Conservation (phyloP, 1,139 yeast species). For the Geotrichum europaeum region DNA sequence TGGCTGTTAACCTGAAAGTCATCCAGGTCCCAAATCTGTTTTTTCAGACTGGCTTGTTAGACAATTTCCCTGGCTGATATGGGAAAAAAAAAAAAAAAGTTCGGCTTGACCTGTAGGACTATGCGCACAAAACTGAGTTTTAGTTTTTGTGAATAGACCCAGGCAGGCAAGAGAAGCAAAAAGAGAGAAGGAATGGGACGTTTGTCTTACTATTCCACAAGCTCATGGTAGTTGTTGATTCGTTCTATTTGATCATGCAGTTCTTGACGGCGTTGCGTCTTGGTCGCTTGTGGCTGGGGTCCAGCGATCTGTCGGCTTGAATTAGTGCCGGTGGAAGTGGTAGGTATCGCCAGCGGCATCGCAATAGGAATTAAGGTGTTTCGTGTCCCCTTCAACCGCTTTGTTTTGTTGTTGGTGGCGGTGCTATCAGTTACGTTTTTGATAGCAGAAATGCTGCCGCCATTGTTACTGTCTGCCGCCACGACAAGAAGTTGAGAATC, state of each 20-base stretch:
- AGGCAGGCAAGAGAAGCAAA: neutral
- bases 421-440: neutral
- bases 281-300: neutral
- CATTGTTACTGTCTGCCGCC: neutral
- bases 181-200: neutral
- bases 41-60: conserved; percentile 6
- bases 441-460: neutral
- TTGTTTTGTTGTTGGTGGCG: too few relatives aligned
- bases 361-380: neutral
- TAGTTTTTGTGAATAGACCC: neutral
- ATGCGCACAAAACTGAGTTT: neutral
- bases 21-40: conserved; percentile 22
- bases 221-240: neutral
- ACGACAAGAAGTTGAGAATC: neutral
- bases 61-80: too few relatives aligned
- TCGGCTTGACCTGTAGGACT: neutral
- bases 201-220: conserved; percentile 3
- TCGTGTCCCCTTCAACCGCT: neutral
- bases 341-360: neutral
- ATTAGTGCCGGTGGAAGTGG: neutral
- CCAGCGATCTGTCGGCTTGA: neutral
- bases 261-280: neutral
- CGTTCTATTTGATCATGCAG: neutral
- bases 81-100: neutral
- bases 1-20: conserved; percentile 29